These are phyloP conservation scores for Radiomyces spectabilis DNA, from an alignment of 192 early-diverging fungal genomes.

Conservation along the genomic window DNA sequence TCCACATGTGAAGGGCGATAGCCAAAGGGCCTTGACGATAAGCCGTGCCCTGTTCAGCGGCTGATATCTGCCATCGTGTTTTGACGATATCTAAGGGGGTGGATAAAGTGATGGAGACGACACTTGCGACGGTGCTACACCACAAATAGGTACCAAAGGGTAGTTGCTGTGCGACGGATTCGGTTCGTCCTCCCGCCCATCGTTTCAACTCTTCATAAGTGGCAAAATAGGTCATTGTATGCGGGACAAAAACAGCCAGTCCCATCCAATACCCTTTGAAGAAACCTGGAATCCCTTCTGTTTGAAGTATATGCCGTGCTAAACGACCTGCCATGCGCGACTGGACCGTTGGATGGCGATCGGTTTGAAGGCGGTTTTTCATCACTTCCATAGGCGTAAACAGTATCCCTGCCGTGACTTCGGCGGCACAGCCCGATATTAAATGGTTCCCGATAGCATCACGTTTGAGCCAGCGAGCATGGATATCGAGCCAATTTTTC, in stretches of 20 bases:
- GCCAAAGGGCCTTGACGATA: slow-evolving; percentile 25
- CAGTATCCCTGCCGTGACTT: slow-evolving; percentile 55
- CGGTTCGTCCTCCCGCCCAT: not conserved
- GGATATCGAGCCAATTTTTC: slow-evolving; percentile 31
- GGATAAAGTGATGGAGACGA: slow-evolving; percentile 49
- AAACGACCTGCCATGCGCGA: not conserved
- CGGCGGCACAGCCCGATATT: slow-evolving; percentile 49
- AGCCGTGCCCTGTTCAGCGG: slow-evolving; percentile 11
- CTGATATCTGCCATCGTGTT: slow-evolving; percentile 66
- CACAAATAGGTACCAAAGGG: slow-evolving; percentile 50
- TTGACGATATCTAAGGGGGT: slow-evolving; percentile 75
- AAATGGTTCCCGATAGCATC: slow-evolving; percentile 47
- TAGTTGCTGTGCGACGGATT: slow-evolving; percentile 7
- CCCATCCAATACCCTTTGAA: slow-evolving; percentile 63
- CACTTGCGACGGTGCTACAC: slow-evolving; percentile 50
- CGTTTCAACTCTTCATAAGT: slow-evolving; percentile 53
- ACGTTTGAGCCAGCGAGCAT: not conserved
- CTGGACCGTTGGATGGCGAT: not conserved
- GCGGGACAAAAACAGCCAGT: slow-evolving; percentile 69
- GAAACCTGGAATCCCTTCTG: slow-evolving; percentile 60
- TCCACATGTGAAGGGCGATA: slow-evolving; percentile 38
- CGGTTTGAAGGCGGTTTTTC: slow-evolving; percentile 61
- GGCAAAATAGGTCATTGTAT: slow-evolving; percentile 63
- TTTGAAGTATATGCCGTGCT: not conserved
- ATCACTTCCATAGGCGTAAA: slow-evolving; percentile 87